Conservation (phyloP, 331 rosid genomes). For the Dryas integrifolia region DNA sequence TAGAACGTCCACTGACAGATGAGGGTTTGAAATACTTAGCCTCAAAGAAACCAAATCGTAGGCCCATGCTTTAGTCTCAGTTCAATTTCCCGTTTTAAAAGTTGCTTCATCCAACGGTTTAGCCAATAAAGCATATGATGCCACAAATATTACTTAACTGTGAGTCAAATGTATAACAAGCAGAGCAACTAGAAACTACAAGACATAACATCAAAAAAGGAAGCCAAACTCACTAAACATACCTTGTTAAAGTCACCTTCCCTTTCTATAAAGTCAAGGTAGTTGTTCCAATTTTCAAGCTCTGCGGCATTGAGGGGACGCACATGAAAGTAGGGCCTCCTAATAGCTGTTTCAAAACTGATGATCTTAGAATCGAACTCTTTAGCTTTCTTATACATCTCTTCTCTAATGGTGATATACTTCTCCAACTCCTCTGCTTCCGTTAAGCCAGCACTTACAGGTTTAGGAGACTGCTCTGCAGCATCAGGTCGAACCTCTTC, state of each 20-base stretch:
- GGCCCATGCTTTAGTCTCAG: slow-evolving; percentile 99
- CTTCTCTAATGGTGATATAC: slow-evolving; percentile 93
- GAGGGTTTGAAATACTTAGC: slow-evolving; percentile 99
- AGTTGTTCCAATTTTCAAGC: slow-evolving; percentile 97
- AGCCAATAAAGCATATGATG: slow-evolving; percentile 85
- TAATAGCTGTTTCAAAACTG: slow-evolving; percentile 97
- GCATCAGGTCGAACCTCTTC: slow-evolving; percentile 65
- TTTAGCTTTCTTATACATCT: slow-evolving; percentile 92
- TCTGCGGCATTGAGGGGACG: slow-evolving; percentile 87
- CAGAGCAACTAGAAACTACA: slow-evolving; percentile 43
- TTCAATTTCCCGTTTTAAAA: slow-evolving; percentile 89
- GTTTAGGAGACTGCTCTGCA: slow-evolving; percentile 58
- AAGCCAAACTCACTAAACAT: slow-evolving; percentile 42
- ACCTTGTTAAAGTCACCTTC: slow-evolving; percentile 98
- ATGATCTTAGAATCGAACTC: slow-evolving; percentile 99
- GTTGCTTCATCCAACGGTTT: slow-evolving; percentile 93
- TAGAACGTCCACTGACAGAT: slow-evolving; percentile 79
- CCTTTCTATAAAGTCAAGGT: slow-evolving; percentile 83
- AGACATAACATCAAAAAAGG: slow-evolving; percentile 11
- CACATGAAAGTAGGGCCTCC: slow-evolving; percentile 97
- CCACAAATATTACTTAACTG: slow-evolving; percentile 70
- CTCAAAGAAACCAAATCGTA: slow-evolving; percentile 95
- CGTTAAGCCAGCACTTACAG: slow-evolving; percentile 81
- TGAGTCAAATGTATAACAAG: slow-evolving; percentile 61
- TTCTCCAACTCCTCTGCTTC: slow-evolving; percentile 99